Conservation (phyloP, 2,329 filamentous ascomycete genomes). For the Calycina herbarum region DNA sequence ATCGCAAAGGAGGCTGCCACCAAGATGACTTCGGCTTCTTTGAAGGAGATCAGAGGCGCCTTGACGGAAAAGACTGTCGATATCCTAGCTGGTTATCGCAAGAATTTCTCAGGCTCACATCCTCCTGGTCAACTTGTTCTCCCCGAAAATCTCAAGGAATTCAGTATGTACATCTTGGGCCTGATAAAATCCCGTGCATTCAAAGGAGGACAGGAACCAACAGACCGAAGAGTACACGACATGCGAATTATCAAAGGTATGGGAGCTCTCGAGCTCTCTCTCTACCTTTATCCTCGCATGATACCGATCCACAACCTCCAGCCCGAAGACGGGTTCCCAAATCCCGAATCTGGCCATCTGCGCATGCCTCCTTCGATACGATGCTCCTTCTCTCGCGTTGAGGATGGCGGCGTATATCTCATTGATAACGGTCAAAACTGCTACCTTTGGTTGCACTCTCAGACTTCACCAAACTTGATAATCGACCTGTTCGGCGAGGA, state of each 20-base stretch:
- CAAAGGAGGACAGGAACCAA: conserved; percentile 88
- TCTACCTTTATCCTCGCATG: conserved; percentile 95
- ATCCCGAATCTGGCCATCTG: conserved; percentile 79
- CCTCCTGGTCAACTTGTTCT: conserved; percentile 92
- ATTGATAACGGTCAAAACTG: conserved; percentile 94
- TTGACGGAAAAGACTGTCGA: conserved; percentile 92
- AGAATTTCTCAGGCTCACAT: conserved; percentile 81
- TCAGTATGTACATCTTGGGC: conserved; percentile 92
- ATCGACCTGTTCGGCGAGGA: conserved; percentile 85
- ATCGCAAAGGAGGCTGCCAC: conserved; percentile 92
- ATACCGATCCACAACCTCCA: conserved; percentile 88
- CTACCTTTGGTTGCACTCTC: conserved; percentile 87
- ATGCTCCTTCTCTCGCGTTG: conserved; percentile 82
- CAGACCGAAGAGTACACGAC: conserved; percentile 87
- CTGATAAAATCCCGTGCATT: conserved; percentile 89
- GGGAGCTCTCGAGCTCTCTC: conserved; percentile 78
- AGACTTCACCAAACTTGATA: conserved; percentile 89
- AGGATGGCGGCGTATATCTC: conserved; percentile 90
- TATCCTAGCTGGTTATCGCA: conserved; percentile 87
- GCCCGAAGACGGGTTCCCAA: conserved; percentile 87
- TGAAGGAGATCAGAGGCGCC: conserved; percentile 82
- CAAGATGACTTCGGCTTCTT: conserved; percentile 70
- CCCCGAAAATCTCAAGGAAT: conserved; percentile 93
- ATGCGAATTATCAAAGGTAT: conserved; percentile 88
- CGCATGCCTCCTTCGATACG: conserved; percentile 79